Evolutionary conservation across 345 rosid species (phyloP), one percentile per base, ranked within the genome.

Genomic region (Lenwebbia sp.): DNA sequence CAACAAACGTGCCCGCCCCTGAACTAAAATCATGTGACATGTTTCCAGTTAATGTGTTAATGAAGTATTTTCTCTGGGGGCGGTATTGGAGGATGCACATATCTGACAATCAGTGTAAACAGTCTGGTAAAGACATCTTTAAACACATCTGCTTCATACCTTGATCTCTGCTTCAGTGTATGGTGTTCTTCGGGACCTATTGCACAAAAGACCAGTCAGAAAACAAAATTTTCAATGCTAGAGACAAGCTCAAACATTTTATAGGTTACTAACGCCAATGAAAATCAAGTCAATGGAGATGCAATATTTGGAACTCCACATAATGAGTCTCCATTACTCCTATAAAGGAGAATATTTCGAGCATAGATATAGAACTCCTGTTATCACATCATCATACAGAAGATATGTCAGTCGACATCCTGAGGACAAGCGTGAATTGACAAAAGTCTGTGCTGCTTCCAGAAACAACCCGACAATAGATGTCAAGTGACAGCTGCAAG

Each of bases 131-230:
- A 70, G 81, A 37, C 81, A 37, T 70, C 47, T 21, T 49, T 47
- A 28, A 56, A 47, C 65, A 25, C 40, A 47, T 53, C 5, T 10
- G 22, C 55, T 56, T 30, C 56, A 37, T 86, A 86, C 88, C 88
- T 87, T 87, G 81, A 87, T 87, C 84, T 87, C 88, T 40, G 86
- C 86, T 84, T 84, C 88, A 52, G 88, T 83, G 65, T 87, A 87
- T 14, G 86, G 88, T 81, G 81, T 44, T 47, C 57, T 55, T 56
- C 88, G 84, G 54, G 86, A 70, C 30, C 88, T 87, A 33, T 82
- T 54, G 33, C 85, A 82, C 23, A 55, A 23, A 74, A 84, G 83
- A 37, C 25, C 13, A 50, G 70, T 82, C 41, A 86, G 85, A 28
- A 82, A 26, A 37, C 26, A 62, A 28, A n/a, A 17, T 25, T 82